Percentiles rank a stretch among this genome's conserved stretches.
Conservation (phyloP, 1,284 basidiomycete species). For the Rhodotorula sp. region DNA sequence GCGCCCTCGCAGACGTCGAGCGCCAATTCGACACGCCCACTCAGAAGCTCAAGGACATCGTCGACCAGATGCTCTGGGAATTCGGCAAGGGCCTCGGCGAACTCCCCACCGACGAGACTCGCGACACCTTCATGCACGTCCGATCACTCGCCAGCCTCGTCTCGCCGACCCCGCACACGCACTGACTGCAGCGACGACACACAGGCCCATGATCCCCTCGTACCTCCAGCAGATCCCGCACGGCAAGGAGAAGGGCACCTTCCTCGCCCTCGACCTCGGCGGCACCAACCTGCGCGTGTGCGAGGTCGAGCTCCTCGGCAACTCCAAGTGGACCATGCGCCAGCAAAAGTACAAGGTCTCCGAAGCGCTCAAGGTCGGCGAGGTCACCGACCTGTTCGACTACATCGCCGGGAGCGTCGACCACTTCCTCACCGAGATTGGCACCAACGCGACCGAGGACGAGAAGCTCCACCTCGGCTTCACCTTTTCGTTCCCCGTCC, state of each 20-base stretch:
- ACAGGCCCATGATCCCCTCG: constrained; percentile 59
- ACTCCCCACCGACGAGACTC: constrained; percentile 36
- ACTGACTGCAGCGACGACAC: too few species aligned
- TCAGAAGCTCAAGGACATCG: constrained; percentile 66
- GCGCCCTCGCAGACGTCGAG: constrained; percentile 60
- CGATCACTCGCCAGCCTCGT: neutral
- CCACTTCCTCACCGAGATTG: constrained; percentile 78
- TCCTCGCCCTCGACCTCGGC: constrained; percentile 88
- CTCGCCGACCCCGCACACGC: neutral
- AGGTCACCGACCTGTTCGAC: constrained; percentile 79
- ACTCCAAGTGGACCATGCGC: constrained; percentile 81
- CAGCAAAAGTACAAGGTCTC: constrained; percentile 95
- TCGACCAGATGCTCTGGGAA: constrained; percentile 75
- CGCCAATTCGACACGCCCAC: constrained; percentile 68
- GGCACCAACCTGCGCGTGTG: constrained; percentile 84
- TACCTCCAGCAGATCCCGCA: constrained; percentile 88
- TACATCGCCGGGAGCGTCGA: constrained; percentile 96
- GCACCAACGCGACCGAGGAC: constrained; percentile 52
- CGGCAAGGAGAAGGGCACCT: constrained; percentile 86
- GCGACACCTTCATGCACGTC: constrained; percentile 45
- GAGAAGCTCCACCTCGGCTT: constrained; percentile 77
- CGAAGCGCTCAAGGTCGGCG: constrained; percentile 82
- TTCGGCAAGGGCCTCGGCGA: constrained; percentile 61
- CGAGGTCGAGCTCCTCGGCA: constrained; percentile 79
- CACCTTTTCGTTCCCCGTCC: constrained; percentile 96